phyloP scores from a whole-genome alignment of 1,284 basidiomycete genomes.

The Porogramme epimiltina region DNA sequence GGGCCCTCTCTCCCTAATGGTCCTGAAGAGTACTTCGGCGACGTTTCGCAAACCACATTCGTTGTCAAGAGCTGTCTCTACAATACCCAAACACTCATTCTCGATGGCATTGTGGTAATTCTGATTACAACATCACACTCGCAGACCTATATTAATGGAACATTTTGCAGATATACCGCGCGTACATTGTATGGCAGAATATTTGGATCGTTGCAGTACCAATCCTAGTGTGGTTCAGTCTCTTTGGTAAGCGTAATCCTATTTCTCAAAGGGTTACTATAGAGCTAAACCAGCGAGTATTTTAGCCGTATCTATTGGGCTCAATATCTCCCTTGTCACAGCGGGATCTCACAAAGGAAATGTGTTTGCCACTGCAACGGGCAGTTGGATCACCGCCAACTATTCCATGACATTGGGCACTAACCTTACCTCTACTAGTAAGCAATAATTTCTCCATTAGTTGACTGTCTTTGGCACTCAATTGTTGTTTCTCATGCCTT shows the following conservation, averaged over 20 bases:
- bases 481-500: neutral
- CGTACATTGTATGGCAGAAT: conserved; percentile 31
- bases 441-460: neutral
- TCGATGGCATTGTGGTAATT: conserved; percentile 35
- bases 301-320: conserved; percentile 6
- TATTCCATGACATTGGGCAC: conserved; percentile 30
- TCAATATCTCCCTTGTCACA: conserved; percentile 2
- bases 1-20: conserved; percentile 10
- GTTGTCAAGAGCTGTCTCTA: conserved; percentile 31
- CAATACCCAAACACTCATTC: conserved; percentile 34
- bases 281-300: too few species aligned
- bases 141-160: neutral
- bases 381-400: conserved; percentile 31
- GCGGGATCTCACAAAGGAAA: conserved; percentile 9
- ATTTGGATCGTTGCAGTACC: conserved; percentile 26
- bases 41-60: conserved; percentile 28
- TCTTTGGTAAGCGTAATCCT: conserved; percentile 17
- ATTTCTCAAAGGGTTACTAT: too few species aligned
- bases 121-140: neutral
- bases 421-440: conserved; percentile 33
- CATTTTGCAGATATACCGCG: conserved; percentile 29
- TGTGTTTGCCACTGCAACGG: conserved; percentile 20
- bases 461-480: neutral
- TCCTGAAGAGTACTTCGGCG: conserved; percentile 25
- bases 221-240: conserved; percentile 23